A percentile compares a stretch with the other conserved stretches of the same genome.
These are phyloP conservation scores for Alternaria tenuissima DNA, from an alignment of 2,329 filamentous ascomycete genomes.

Conservation along the genomic window DNA sequence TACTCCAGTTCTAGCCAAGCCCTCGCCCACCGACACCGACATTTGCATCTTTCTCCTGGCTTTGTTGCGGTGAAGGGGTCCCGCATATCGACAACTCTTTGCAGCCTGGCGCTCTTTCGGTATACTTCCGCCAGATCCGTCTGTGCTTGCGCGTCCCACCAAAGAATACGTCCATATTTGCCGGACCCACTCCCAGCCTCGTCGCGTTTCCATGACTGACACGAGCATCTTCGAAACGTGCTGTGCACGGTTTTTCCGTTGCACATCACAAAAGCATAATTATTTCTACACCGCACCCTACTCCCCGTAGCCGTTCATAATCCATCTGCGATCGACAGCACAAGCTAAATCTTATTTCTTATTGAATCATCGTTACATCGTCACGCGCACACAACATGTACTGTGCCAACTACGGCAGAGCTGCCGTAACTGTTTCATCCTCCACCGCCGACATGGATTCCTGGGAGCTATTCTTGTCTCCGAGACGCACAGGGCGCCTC, in stretches of 20 bases:
- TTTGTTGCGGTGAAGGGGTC: conserved; percentile 17
- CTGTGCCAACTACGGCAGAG: conserved; percentile 38
- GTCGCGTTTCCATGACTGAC: conserved; percentile 33
- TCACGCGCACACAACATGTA: conserved; percentile 1
- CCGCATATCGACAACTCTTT: conserved; percentile 13
- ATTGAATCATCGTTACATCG: background rate
- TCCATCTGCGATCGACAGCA: background rate
- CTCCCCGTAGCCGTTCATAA: conserved; percentile 2
- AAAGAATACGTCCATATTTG: conserved; percentile 32
- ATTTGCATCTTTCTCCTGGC: conserved; percentile 9
- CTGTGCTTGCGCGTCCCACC: conserved; percentile 42
- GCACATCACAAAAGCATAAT: conserved; percentile 15
- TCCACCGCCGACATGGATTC: conserved; percentile 31
- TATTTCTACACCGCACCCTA: background rate
- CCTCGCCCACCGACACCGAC: conserved; percentile 17
- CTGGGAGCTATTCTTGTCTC: conserved; percentile 43
- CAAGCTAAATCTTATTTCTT: conserved; percentile 8
- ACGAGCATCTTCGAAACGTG: conserved; percentile 12
- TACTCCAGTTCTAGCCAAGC: background rate
- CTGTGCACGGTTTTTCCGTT: conserved; percentile 14
- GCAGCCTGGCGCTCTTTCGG: conserved; percentile 12
- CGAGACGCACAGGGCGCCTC: conserved; percentile 38
- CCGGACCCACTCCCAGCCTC: conserved; percentile 40
- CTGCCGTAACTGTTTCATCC: conserved; percentile 46
- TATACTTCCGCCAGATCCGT: conserved; percentile 48